phyloP scores from a whole-genome alignment of 2,329 filamentous ascomycete species.

The Neophaeococcomyces mojaviensis region DNA sequence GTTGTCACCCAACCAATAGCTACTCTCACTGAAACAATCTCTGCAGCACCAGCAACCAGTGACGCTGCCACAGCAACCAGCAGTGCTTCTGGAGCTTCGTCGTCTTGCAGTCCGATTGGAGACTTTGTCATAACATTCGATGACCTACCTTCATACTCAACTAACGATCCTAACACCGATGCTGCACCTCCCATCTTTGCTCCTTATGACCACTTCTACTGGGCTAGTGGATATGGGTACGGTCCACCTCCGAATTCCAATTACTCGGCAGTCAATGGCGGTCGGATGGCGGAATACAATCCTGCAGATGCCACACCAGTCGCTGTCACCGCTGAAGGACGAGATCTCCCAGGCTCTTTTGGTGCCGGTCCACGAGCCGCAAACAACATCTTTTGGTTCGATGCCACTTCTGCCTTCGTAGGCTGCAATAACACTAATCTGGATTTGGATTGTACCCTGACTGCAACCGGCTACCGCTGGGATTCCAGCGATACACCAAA shows the following conservation, averaged over 20 bases:
- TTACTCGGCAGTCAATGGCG: constrained; percentile 30
- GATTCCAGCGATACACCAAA: constrained; percentile 24
- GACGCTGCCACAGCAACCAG: constrained; percentile 1
- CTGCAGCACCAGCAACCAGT: background rate
- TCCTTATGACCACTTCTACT: constrained; percentile 46
- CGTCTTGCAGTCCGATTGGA: constrained; percentile 14
- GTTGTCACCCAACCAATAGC: constrained; percentile 1
- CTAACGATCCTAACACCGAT: constrained; percentile 25
- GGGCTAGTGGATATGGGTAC: constrained; percentile 45
- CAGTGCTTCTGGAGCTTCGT: background rate
- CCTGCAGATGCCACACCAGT: constrained; percentile 26
- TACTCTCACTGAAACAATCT: constrained; percentile 1
- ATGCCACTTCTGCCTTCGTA: constrained; percentile 40
- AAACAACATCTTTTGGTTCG: constrained; percentile 44
- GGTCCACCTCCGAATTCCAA: constrained; percentile 38
- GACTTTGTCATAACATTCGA: constrained; percentile 25
- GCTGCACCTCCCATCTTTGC: constrained; percentile 36
- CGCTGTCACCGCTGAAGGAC: constrained; percentile 24
- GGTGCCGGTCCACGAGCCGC: constrained; percentile 39
- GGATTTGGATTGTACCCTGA: constrained; percentile 31
- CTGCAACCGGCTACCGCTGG: constrained; percentile 41
- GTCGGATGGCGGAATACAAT: constrained; percentile 36
- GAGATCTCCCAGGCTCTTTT: constrained; percentile 38
- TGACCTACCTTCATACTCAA: constrained; percentile 22
- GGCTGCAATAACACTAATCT: constrained; percentile 39